Conservation (phyloP, 768 basidiomycete species). For the Hortiboletus flavorubellus region DNA sequence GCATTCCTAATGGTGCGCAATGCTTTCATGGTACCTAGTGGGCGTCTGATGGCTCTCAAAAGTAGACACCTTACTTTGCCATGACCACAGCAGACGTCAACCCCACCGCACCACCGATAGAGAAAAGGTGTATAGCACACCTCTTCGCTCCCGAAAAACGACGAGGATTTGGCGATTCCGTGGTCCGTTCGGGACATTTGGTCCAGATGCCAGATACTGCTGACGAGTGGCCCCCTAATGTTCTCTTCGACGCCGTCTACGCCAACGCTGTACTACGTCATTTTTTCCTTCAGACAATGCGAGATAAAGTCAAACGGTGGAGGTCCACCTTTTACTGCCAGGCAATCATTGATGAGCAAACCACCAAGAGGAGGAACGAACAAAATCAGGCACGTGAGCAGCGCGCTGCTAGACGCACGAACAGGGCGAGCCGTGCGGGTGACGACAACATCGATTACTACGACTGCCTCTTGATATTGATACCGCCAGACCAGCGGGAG, state of each 20-base stretch:
- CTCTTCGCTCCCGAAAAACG: neutral
- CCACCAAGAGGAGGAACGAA: neutral
- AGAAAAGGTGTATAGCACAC: neutral
- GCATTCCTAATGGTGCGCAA: slow-evolving; percentile 5
- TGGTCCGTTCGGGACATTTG: neutral
- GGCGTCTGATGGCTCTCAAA: neutral
- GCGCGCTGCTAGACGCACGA: neutral
- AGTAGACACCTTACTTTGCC: slow-evolving; percentile 8
- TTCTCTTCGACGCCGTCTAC: slow-evolving; percentile 7
- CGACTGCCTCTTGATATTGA: neutral
- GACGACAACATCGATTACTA: neutral
- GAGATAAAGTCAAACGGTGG: neutral
- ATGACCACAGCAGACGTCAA: neutral
- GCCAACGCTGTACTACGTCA: neutral
- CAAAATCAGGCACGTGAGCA: neutral
- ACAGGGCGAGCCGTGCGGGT: neutral
- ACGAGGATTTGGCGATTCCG: neutral
- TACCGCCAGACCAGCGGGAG: neutral
- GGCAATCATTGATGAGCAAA: neutral
- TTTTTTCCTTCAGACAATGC: neutral
- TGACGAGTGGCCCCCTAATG: slow-evolving; percentile 1
- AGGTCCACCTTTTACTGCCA: neutral
- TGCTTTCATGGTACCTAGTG: neutral
- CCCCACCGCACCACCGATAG: neutral
- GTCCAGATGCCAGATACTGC: neutral